These are phyloP conservation scores for Scutellaria baicalensis DNA, from an alignment of 257 asterid genomes.

Conservation along the genomic window DNA sequence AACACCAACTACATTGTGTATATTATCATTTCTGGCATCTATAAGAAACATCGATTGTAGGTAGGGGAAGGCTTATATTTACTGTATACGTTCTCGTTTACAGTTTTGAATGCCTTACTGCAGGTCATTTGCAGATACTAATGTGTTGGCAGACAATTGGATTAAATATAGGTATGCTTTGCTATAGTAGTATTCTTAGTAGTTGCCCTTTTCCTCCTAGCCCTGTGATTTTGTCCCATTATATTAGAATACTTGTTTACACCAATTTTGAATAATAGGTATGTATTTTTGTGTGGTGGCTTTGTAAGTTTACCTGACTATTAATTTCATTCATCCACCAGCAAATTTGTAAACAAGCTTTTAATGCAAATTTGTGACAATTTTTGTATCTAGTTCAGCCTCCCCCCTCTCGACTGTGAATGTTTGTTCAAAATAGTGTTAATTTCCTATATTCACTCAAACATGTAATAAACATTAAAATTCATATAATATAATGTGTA, in stretches of 20 bases:
- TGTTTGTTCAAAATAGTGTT: no score
- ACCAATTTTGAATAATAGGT: background rate
- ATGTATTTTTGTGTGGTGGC: no score
- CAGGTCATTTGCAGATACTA: conserved; percentile 44
- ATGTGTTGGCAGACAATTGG: conserved; percentile 32
- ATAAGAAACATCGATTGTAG: background rate
- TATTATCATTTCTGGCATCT: background rate
- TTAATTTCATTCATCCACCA: no score
- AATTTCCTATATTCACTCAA: no score
- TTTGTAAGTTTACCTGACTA: no score
- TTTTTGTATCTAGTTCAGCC: no score
- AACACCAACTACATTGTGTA: background rate
- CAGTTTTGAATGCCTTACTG: conserved; percentile 38
- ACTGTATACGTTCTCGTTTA: conserved; percentile 10
- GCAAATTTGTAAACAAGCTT: no score
- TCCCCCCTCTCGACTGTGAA: no score
- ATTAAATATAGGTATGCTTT: conserved; percentile 19
- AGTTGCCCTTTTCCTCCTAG: background rate
- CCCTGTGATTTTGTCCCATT: background rate
- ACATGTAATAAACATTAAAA: no score
- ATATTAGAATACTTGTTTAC: background rate
- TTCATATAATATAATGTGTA: no score
- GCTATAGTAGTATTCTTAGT: conserved; percentile 9
- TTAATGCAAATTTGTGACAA: no score
- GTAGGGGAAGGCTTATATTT: conserved; percentile 8